Base-by-base conservation (phyloP, 2,329 filamentous ascomycete species). In the Grosmannia huntii region DNA sequence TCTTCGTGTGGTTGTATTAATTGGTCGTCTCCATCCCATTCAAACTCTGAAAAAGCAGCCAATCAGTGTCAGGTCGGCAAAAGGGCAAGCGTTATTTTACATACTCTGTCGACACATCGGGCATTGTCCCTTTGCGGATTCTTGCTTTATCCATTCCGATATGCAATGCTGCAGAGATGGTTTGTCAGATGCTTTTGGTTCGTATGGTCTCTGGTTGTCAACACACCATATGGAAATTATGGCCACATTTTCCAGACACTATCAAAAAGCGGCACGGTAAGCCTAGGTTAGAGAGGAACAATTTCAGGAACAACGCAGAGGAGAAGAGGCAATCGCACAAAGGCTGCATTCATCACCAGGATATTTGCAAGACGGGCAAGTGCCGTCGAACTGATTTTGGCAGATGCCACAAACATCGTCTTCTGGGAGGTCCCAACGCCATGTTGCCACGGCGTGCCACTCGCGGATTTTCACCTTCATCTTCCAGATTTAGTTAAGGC, bases 341-440 rank as follows among this genome's bases (percentile, higher is more conserved):
- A 99, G 78, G 60, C 88, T 88, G 73, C 94, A 99, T 69, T 96
- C 91, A 67, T 99, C 94, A 59, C 94, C 94, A 16, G 94, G 94
- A 69, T 90, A 97, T 78, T 95, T 96, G 84, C 94, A 99, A 58
- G 90, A 95, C 53, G 94, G 91, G 76, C 94, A 99, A 28, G 94
- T 97, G 60, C 91, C 92, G 70, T 99, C 94, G 69, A 97, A 99
- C 67, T 96, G 89, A 62, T 95, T 91, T 69, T 95, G 92, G 73
- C 94, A 99, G 74, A 99, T 99, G 66, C 94, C 94, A 67, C 94
- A 99, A 62, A 97, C 91, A 70, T 99, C 92, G 74, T 96, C 92
- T 66, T 96, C 90, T 27, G 92, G 90, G 67, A 97, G 89, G 70
- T 97, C 89, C 94, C 94, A 99, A 63, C 89, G 85, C 94, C 94